These are phyloP conservation scores for Mortierella hygrophila DNA, from an alignment of 192 early-diverging fungal species.

Conservation along the genomic window DNA sequence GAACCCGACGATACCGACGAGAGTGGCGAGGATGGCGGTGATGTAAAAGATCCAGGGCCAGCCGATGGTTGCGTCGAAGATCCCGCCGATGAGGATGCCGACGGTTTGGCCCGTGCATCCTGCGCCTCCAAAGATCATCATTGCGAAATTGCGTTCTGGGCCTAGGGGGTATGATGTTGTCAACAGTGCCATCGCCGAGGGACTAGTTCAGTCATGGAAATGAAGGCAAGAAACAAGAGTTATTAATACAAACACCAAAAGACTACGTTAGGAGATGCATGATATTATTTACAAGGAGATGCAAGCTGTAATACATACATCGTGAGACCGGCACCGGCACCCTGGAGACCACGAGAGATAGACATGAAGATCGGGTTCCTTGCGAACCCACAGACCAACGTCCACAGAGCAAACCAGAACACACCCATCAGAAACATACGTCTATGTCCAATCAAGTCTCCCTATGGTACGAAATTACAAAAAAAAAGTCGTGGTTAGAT, in stretches of 20 bases:
- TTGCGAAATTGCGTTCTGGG: constrained; percentile 39
- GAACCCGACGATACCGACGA: constrained; percentile 23
- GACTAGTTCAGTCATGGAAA: background rate
- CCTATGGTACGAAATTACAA: constrained; percentile 3
- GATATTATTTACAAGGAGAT: background rate
- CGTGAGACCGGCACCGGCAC: constrained; percentile 53
- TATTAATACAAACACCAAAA: background rate
- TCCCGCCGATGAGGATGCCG: constrained; percentile 50
- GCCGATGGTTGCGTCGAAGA: constrained; percentile 54
- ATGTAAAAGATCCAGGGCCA: constrained; percentile 59
- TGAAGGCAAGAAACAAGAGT: too few relatives aligned
- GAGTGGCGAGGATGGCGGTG: constrained; percentile 41
- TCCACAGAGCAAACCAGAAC: constrained; percentile 38
- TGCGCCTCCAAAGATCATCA: constrained; percentile 44
- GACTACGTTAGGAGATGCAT: background rate
- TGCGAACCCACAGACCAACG: constrained; percentile 52
- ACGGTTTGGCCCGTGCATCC: constrained; percentile 37
- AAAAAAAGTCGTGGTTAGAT: background rate
- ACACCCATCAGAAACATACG: constrained; percentile 42
- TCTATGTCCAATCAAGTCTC: constrained; percentile 54
- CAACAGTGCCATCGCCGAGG: constrained; percentile 29
- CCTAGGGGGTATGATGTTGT: constrained; percentile 47
- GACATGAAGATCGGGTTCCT: constrained; percentile 54
- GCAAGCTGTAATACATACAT: constrained; percentile 17
- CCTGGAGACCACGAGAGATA: constrained; percentile 46